phyloP scores from a whole-genome alignment of 495 filamentous ascomycete genomes.

The Sordaria brevicollis region DNA sequence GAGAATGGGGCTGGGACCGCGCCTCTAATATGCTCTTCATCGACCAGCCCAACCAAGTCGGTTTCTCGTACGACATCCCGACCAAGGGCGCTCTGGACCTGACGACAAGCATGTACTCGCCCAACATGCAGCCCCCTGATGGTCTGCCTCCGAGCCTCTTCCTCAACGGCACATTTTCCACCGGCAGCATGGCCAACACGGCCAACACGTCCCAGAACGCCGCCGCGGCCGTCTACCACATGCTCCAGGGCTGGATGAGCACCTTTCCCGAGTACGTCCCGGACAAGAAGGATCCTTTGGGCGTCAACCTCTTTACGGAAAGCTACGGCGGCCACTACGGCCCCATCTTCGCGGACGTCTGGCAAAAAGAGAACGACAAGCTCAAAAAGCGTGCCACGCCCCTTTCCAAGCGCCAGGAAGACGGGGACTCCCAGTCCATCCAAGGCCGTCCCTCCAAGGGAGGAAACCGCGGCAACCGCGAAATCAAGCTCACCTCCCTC shows the following conservation, averaged over 20 bases:
- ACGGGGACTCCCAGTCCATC: neutral
- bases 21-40: slow-evolving; percentile 68
- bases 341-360: slow-evolving; percentile 50
- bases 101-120: slow-evolving; percentile 21
- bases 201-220: slow-evolving; percentile 58
- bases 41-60: slow-evolving; percentile 52
- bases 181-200: slow-evolving; percentile 40
- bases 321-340: slow-evolving; percentile 56
- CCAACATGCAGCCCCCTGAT: slow-evolving; percentile 8
- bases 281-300: slow-evolving; percentile 24
- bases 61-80: slow-evolving; percentile 45
- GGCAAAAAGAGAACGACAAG: slow-evolving; percentile 47
- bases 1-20: slow-evolving; percentile 57
- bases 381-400: neutral
- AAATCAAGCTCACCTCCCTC: slow-evolving; percentile 47
- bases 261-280: slow-evolving; percentile 60
- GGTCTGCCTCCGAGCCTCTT: slow-evolving; percentile 5
- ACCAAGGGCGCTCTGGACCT: slow-evolving; percentile 40
- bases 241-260: slow-evolving; percentile 55
- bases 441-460: slow-evolving; percentile 29
- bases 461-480: slow-evolving; percentile 32
- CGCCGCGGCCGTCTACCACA: slow-evolving; percentile 56
- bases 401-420: slow-evolving; percentile 19
- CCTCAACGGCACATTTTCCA: slow-evolving; percentile 57
- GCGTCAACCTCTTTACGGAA: slow-evolving; percentile 56